phyloP scores from a whole-genome alignment of 202 grass and related monocot species.

The Dendrocalamus latiflorus region DNA sequence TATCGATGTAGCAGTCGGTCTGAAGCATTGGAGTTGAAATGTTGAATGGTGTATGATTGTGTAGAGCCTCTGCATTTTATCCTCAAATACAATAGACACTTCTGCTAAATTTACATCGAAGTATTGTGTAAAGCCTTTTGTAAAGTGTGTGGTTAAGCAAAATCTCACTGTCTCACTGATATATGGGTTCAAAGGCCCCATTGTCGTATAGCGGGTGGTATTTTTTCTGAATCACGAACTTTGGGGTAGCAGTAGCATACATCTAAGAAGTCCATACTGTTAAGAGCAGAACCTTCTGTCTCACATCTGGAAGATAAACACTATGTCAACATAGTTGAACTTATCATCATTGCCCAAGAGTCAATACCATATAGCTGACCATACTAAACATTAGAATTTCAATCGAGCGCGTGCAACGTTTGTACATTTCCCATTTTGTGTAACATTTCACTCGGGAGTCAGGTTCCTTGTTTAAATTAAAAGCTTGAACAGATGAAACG shows the following conservation, averaged over 20 bases:
- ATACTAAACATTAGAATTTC: neutral
- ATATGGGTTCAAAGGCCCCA: neutral
- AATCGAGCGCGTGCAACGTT: neutral
- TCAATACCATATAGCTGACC: neutral
- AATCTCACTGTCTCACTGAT: neutral
- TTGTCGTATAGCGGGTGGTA: neutral
- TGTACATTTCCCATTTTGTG: neutral
- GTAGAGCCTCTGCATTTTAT: neutral
- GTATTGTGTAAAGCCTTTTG: neutral
- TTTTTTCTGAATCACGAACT: neutral
- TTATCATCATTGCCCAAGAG: neutral
- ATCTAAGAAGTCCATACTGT: neutral
- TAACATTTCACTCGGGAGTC: neutral
- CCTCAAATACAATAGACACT: neutral
- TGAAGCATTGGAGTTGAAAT: neutral
- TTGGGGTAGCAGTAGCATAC: too few species aligned
- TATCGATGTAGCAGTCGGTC: neutral
- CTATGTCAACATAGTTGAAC: neutral
- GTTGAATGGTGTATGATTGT: neutral
- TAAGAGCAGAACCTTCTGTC: neutral
- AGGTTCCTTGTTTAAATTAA: neutral
- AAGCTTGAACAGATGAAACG: neutral
- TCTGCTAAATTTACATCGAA: neutral
- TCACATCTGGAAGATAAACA: neutral
- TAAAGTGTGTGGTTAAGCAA: too few species aligned